A percentile compares a stretch with the other conserved stretches of the same genome.
These are phyloP conservation scores for Zymoseptoria crescenta DNA, from an alignment of 2,329 filamentous ascomycete species.

Conservation along the genomic window DNA sequence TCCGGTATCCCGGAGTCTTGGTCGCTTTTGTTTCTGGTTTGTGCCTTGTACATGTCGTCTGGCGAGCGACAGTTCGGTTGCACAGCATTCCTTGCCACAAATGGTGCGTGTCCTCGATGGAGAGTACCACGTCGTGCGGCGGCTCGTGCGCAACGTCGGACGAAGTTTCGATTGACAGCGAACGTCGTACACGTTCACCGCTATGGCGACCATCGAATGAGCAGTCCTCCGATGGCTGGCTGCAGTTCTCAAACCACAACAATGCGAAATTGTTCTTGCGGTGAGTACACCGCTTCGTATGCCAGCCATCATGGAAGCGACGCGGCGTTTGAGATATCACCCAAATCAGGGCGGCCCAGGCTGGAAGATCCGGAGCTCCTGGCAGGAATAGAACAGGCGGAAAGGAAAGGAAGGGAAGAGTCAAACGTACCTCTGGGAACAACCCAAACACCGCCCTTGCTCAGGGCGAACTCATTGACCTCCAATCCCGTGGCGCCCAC, in stretches of 20 bases:
- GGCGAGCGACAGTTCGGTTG: slow-evolving; percentile 20
- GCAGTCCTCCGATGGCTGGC: slow-evolving; percentile 8
- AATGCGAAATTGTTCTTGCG: slow-evolving; percentile 12
- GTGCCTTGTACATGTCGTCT: slow-evolving; percentile 13
- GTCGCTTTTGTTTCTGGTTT: slow-evolving; percentile 3
- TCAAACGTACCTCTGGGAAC: slow-evolving; percentile 74
- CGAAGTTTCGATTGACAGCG: slow-evolving; percentile 17
- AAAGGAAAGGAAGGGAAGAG: slow-evolving; percentile 27
- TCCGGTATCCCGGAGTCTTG: slow-evolving; percentile 4
- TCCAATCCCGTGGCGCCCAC: slow-evolving; percentile 44
- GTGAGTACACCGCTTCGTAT: slow-evolving; percentile 18
- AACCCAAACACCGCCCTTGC: slow-evolving; percentile 84
- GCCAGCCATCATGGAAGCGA: slow-evolving; percentile 1
- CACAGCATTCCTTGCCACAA: slow-evolving; percentile 9
- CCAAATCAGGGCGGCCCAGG: neutral
- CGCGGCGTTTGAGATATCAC: neutral
- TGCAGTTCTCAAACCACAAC: slow-evolving; percentile 13
- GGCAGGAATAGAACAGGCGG: slow-evolving; percentile 12
- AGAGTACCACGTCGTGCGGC: slow-evolving; percentile 15
- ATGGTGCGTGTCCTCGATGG: slow-evolving; percentile 4
- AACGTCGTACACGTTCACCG: slow-evolving; percentile 14
- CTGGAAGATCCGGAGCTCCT: slow-evolving; percentile 4
- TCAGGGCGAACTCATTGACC: slow-evolving; percentile 69
- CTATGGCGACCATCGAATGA: slow-evolving; percentile 5
- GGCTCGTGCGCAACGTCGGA: slow-evolving; percentile 16